A percentile compares a stretch with the other conserved stretches of the same genome.
These are phyloP conservation scores for Heterobasidion annosum DNA, from an alignment of 1,284 basidiomycete species.

Conservation along the genomic window DNA sequence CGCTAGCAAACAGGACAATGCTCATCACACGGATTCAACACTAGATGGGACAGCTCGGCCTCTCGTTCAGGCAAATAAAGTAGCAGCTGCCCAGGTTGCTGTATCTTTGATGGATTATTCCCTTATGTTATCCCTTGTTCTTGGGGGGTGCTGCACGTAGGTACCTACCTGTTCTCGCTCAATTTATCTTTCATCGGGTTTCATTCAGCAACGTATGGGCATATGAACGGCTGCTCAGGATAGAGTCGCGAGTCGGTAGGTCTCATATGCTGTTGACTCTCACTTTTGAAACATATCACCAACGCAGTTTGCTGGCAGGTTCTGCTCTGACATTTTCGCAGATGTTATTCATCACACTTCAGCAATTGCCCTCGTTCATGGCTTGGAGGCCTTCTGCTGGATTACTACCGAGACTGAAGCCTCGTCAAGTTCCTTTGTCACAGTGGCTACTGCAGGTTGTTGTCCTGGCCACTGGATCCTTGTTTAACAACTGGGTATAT, in stretches of 20 bases:
- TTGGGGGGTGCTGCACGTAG: constrained; percentile 79
- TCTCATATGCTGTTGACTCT: background rate
- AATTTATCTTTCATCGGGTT: background rate
- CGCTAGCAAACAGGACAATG: background rate
- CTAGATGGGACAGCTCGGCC: background rate
- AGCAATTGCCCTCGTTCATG: constrained; percentile 52
- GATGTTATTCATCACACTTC: constrained; percentile 68
- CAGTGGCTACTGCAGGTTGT: constrained; percentile 75
- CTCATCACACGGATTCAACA: background rate
- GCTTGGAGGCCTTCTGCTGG: constrained; percentile 19
- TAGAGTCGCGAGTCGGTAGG: constrained; percentile 63
- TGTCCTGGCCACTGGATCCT: constrained; percentile 59
- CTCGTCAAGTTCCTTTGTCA: constrained; percentile 60
- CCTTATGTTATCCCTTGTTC: constrained; percentile 47
- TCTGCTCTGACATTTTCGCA: constrained; percentile 83
- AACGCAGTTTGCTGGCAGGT: constrained; percentile 30
- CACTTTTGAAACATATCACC: background rate
- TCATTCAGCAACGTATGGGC: constrained; percentile 55
- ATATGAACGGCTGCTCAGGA: constrained; percentile 61
- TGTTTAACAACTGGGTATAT: constrained; percentile 84
- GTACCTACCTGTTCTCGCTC: constrained; percentile 16
- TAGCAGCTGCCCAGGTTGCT: constrained; percentile 16
- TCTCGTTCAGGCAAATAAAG: background rate
- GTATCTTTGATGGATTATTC: constrained; percentile 33
- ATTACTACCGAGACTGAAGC: constrained; percentile 44